Percentiles rank a stretch among this genome's conserved stretches.
Conservation (phyloP, 176 grass and related monocot species). For the Cenchrus purpureus region DNA sequence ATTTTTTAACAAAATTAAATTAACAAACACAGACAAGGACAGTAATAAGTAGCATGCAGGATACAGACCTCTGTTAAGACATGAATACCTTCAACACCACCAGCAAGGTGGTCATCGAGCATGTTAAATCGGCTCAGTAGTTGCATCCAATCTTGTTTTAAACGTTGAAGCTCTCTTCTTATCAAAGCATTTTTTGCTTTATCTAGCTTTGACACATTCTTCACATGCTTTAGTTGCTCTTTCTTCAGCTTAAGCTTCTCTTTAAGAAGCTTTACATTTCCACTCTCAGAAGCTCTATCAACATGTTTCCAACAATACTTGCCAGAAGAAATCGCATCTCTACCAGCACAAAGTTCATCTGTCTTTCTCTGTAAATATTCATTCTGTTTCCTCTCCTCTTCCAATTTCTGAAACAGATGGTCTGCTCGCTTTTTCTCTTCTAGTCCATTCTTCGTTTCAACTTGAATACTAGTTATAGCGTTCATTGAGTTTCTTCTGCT, state of each 20-base stretch:
- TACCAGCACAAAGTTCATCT: slow-evolving; percentile 26
- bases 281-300: slow-evolving; percentile 47
- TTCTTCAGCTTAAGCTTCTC: slow-evolving; percentile 95
- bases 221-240: slow-evolving; percentile 70
- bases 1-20: slow-evolving; percentile 16
- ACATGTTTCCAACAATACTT: slow-evolving; percentile 28
- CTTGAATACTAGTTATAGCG: slow-evolving; percentile 54
- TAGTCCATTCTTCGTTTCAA: slow-evolving; percentile 43
- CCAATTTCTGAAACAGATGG: slow-evolving; percentile 61
- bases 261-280: slow-evolving; percentile 70
- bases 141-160: slow-evolving; percentile 76
- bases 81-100: slow-evolving; percentile 67
- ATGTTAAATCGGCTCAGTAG: slow-evolving; percentile 69
- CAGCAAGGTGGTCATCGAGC: slow-evolving; percentile 68
- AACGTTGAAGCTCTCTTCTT: slow-evolving; percentile 61
- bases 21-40: slow-evolving; percentile 30
- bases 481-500: slow-evolving; percentile 67
- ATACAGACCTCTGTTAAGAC: slow-evolving; percentile 70
- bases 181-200: slow-evolving; percentile 66
- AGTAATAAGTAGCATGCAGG: slow-evolving; percentile 41
- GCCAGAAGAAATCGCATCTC: slow-evolving; percentile 41
- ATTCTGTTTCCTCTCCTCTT: slow-evolving; percentile 64
- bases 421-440: slow-evolving; percentile 51
- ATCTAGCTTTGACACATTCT: slow-evolving; percentile 71
- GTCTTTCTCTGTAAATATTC: slow-evolving; percentile 51